Percentiles rank a stretch among this genome's conserved stretches.
Evolutionary conservation across 2,329 filamentous ascomycete genomes (phyloP).

Genomic region (Colletotrichum sp.): DNA sequence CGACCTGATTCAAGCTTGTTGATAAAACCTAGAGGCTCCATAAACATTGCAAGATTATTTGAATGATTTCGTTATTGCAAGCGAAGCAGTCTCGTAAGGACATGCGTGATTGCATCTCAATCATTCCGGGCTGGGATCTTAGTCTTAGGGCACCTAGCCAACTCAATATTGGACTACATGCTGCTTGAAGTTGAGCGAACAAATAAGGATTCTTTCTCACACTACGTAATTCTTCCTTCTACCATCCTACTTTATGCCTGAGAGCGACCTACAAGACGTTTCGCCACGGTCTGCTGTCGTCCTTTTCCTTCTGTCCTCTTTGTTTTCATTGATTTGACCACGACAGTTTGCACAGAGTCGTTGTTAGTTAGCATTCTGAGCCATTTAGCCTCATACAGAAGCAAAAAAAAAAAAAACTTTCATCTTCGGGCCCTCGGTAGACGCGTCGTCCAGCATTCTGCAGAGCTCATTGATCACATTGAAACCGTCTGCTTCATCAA

Average conservation of each 20-base stretch:
- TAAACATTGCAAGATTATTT: no score
- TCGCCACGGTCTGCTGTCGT: background rate
- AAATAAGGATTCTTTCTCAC: no score
- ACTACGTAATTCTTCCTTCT: no score
- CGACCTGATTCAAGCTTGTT: no score
- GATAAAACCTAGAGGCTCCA: accelerated
- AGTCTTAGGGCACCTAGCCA: accelerated
- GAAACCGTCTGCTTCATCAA: background rate
- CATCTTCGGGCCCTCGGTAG: background rate
- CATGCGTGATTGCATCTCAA: background rate
- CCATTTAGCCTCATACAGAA: background rate
- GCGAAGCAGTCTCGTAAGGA: accelerated
- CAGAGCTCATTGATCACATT: background rate
- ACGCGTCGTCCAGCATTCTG: background rate
- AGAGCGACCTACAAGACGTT: background rate
- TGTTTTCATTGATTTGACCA: background rate
- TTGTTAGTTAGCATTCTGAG: background rate
- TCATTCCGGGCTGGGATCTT: background rate
- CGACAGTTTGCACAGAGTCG: background rate
- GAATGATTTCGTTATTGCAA: no score
- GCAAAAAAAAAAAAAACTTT: background rate
- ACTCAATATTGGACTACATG: no score
- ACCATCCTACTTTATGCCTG: accelerated
- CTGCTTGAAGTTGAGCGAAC: no score
- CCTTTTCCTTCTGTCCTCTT: background rate